Percentiles rank a stretch among this genome's conserved stretches.
Evolutionary conservation across 345 rosid genomes (phyloP).

Genomic region (Sisymbrium irio): DNA sequence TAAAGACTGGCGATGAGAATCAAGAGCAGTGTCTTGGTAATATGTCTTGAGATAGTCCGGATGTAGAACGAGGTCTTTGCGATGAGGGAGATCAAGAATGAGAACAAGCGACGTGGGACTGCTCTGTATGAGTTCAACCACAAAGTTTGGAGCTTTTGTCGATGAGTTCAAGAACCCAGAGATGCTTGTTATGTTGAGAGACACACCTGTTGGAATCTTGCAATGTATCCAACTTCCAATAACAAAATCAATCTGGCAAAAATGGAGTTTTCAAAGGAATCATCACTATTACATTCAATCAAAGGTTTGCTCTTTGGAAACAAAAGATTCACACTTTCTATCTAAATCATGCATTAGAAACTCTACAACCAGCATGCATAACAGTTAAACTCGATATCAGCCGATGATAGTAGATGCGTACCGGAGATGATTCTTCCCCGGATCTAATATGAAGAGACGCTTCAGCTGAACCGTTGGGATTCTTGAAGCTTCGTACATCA

Average conservation of each 20-base stretch:
- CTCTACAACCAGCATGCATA: not conserved
- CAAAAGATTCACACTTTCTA: not conserved
- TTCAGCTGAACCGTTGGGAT: conserved; percentile 52
- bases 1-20: conserved; percentile 54
- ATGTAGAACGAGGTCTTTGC: conserved; percentile 64
- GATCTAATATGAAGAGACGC: conserved; percentile 65
- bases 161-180: conserved; percentile 62
- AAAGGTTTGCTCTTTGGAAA: no score
- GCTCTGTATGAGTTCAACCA: conserved; percentile 68
- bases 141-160: conserved; percentile 77
- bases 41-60: conserved; percentile 67
- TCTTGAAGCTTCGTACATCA: conserved; percentile 56
- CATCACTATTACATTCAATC: not conserved
- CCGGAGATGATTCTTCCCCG: conserved; percentile 56
- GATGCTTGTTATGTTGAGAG: conserved; percentile 74
- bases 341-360: not conserved
- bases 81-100: conserved; percentile 75
- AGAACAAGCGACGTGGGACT: conserved; percentile 61
- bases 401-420: conserved; percentile 15
- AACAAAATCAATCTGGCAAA: conserved; percentile 71
- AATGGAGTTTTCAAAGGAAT: not conserved
- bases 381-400: not conserved
- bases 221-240: conserved; percentile 84
- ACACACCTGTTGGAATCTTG: conserved; percentile 68
- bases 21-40: conserved; percentile 65